Evolutionary conservation across 2,329 filamentous ascomycete species (phyloP), one percentile per base, ranked within the genome.

Genomic region (Sphaerulina populicola): DNA sequence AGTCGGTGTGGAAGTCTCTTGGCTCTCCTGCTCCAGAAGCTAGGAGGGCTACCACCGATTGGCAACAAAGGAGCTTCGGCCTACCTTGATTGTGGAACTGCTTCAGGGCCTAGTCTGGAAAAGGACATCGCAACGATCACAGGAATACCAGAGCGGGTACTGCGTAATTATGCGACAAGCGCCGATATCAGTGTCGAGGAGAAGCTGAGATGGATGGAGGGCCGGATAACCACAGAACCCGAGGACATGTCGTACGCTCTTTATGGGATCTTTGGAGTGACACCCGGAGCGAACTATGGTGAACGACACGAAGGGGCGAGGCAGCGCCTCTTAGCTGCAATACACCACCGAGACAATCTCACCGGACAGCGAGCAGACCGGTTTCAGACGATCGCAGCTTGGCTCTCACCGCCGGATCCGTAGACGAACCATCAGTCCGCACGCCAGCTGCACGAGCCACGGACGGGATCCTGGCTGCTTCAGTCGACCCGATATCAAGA

Each of bases 211-310:
- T 61, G 47, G 58, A 58, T 60, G 43, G 49, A 57, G 3, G 53
- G 52, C 15, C 44, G 57, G 41, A 27, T 30, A 27, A 60, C 58
- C 9, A 52, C 45, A 10, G 10, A 46, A 10, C 29, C 40, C 9
- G 57, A 60, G 46, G 57, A 60, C 27, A 52, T 55, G 44, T 51
- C 47, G 15, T 60, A 60, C 42, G 49, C 55, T 30, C 52, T 60
- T 1, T 58, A 44, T 31, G 52, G 57, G 1, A 58, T 58, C 46
- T 41, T 59, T 27, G 53, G 48, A 11, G 51, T 60, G 1, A 55
- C 44, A 5, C 51, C 40, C 14, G 18, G 49, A 15, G 45, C 49
- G 5, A 59, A 54, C 33, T 60, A 60, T 31, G 50, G 57, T 12
- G 57, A 60, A 35, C 47, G 47, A 12, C 12, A 21, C 12, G 47